These are phyloP conservation scores for Oleoguttula mirabilis DNA, from an alignment of 495 filamentous ascomycete species.

Conservation along the genomic window DNA sequence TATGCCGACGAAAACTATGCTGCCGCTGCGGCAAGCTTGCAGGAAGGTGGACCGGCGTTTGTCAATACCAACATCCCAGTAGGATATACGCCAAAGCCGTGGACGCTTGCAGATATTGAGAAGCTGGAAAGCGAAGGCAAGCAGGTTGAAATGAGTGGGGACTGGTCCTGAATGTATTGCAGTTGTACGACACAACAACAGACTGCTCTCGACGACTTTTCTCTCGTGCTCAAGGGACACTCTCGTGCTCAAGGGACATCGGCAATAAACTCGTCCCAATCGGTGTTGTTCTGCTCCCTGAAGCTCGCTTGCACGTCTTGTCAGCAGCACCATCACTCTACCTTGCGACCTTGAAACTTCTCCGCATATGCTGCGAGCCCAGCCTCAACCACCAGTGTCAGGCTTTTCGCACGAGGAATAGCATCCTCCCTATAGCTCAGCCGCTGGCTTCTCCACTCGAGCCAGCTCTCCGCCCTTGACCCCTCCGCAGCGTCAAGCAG, in stretches of 20 bases:
- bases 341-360: too few species aligned
- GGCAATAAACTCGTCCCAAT: too few species aligned
- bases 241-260: too few species aligned
- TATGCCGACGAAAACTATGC: slow-evolving; percentile 44
- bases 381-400: slow-evolving; percentile 30
- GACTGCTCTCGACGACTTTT: too few species aligned
- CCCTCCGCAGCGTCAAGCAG: slow-evolving; percentile 39
- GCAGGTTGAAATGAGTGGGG: slow-evolving; percentile 2
- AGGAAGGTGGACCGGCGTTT: background rate
- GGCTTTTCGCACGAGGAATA: slow-evolving; percentile 28
- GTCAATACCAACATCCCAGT: slow-evolving; percentile 6
- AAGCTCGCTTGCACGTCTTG: too few species aligned
- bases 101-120: slow-evolving; percentile 6
- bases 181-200: too few species aligned
- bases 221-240: too few species aligned
- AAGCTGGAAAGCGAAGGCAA: slow-evolving; percentile 3
- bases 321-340: too few species aligned
- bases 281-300: too few species aligned
- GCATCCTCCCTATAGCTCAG: slow-evolving; percentile 55
- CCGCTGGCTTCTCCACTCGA: slow-evolving; percentile 47
- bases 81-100: slow-evolving; percentile 1
- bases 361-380: slow-evolving; percentile 26
- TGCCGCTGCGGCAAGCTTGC: background rate
- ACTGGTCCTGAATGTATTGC: slow-evolving; percentile 8
- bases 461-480: slow-evolving; percentile 44